A percentile compares a stretch with the other conserved stretches of the same genome.
Conservation (phyloP, 2,329 filamentous ascomycete genomes). For the Fusarium cicatricum region DNA sequence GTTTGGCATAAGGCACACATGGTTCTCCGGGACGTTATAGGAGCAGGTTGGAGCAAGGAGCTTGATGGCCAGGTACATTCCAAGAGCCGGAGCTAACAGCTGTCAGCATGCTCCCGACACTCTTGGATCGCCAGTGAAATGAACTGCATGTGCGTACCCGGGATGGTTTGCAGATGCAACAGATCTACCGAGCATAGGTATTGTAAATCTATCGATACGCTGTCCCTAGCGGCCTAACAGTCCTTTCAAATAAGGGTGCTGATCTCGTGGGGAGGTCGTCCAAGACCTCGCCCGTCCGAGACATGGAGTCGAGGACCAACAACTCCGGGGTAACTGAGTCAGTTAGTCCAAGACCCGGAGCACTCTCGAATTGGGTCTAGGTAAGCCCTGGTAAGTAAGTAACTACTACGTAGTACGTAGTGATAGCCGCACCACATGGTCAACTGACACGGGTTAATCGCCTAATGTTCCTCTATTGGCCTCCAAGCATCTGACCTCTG, state of each 20-base stretch:
- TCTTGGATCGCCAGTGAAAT: slow-evolving; percentile 1
- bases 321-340: slow-evolving; percentile 25
- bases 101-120: not conserved
- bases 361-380: slow-evolving; percentile 22
- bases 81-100: not conserved
- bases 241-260: not conserved
- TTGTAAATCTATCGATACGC: not conserved
- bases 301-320: slow-evolving; percentile 3
- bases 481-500: too few relatives aligned
- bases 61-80: slow-evolving; percentile 6
- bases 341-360: slow-evolving; percentile 18
- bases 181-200: not conserved
- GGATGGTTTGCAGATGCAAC: slow-evolving; percentile 4
- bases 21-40: too few relatives aligned
- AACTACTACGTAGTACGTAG: too few relatives aligned
- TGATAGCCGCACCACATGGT: slow-evolving; percentile 12
- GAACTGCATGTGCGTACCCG: slow-evolving; percentile 2
- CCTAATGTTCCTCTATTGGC: too few relatives aligned
- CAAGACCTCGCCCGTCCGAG: not conserved
- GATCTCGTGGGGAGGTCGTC: not conserved
- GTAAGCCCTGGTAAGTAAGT: too few relatives aligned
- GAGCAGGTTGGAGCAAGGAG: not conserved
- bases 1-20: too few relatives aligned
- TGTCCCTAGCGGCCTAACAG: not conserved
- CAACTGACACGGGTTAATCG: slow-evolving; percentile 10